These are phyloP conservation scores for Penicillium sclerotigenum DNA, from an alignment of 2,329 filamentous ascomycete genomes.

Conservation along the genomic window DNA sequence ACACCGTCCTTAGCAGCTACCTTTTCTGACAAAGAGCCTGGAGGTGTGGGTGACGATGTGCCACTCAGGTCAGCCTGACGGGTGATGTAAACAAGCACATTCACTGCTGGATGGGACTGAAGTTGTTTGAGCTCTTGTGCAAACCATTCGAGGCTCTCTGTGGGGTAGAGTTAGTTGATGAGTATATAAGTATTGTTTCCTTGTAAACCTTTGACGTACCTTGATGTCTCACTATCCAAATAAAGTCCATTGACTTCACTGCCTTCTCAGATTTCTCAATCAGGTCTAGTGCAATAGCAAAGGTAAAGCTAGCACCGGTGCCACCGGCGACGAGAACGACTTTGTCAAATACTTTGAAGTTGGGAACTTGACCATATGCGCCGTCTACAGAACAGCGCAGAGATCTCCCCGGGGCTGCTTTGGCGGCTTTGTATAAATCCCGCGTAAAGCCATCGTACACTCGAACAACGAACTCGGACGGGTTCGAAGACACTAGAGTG, in stretches of 20 bases:
- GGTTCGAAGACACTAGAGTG: background rate
- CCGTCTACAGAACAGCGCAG: slow-evolving; percentile 5
- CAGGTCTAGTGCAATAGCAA: slow-evolving; percentile 6
- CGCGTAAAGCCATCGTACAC: slow-evolving; percentile 7
- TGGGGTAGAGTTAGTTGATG: background rate
- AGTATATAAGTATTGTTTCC: too few relatives aligned
- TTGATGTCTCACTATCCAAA: background rate
- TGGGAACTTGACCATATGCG: slow-evolving; percentile 3
- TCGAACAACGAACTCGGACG: slow-evolving; percentile 2
- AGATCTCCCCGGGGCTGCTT: background rate
- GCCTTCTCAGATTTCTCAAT: background rate
- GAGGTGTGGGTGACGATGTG: background rate
- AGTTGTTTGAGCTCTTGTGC: background rate
- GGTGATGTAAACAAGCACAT: slow-evolving; percentile 6
- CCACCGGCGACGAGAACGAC: slow-evolving; percentile 5
- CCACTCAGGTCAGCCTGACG: background rate
- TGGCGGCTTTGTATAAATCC: background rate
- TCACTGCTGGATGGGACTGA: slow-evolving; percentile 3
- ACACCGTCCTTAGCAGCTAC: background rate
- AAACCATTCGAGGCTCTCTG: background rate
- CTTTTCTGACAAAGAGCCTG: background rate
- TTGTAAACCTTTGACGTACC: background rate
- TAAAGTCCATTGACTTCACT: background rate
- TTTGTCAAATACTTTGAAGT: slow-evolving; percentile 5
- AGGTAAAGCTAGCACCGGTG: slow-evolving; percentile 5